Conservation (phyloP, 2,329 filamentous ascomycete genomes). For the Aschersonia sp. region DNA sequence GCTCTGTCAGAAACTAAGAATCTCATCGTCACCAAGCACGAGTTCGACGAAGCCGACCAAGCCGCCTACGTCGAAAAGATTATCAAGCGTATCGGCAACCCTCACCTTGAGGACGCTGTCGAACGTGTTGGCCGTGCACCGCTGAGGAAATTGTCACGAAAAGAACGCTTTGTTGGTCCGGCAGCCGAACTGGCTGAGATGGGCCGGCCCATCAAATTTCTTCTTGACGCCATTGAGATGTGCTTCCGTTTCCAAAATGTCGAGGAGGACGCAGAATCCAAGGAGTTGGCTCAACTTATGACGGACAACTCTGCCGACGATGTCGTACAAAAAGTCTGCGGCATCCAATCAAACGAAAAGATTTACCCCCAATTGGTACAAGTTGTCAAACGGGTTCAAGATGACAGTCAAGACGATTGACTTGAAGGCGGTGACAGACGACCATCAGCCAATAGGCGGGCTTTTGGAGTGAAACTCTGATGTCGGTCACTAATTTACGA, state of each 20-base stretch:
- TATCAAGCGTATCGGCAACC: conserved; percentile 84
- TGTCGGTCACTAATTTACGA: background rate
- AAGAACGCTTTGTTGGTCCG: conserved; percentile 91
- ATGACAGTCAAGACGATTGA: conserved; percentile 34
- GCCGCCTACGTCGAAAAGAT: conserved; percentile 83
- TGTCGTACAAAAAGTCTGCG: conserved; percentile 68
- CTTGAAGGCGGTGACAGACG: conserved; percentile 4
- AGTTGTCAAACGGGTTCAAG: conserved; percentile 73
- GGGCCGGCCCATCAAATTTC: conserved; percentile 54
- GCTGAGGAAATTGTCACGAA: conserved; percentile 81
- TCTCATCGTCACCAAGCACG: conserved; percentile 78
- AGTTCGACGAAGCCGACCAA: conserved; percentile 61
- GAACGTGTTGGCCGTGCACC: conserved; percentile 93
- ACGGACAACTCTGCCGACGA: conserved; percentile 56
- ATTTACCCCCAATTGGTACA: conserved; percentile 63
- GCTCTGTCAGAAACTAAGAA: conserved; percentile 75
- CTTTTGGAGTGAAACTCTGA: conserved; percentile 2
- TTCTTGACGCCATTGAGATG: conserved; percentile 79
- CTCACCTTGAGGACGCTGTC: conserved; percentile 79
- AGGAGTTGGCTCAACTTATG: conserved; percentile 75
- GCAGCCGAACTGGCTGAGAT: conserved; percentile 78
- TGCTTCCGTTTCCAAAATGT: conserved; percentile 92
- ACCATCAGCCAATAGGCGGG: background rate
- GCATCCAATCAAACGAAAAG: conserved; percentile 61
- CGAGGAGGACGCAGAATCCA: conserved; percentile 78